Percentiles rank a stretch among this genome's conserved stretches.
Evolutionary conservation across 2,329 filamentous ascomycete genomes (phyloP).

Genomic region (Boeremia lycopersici): DNA sequence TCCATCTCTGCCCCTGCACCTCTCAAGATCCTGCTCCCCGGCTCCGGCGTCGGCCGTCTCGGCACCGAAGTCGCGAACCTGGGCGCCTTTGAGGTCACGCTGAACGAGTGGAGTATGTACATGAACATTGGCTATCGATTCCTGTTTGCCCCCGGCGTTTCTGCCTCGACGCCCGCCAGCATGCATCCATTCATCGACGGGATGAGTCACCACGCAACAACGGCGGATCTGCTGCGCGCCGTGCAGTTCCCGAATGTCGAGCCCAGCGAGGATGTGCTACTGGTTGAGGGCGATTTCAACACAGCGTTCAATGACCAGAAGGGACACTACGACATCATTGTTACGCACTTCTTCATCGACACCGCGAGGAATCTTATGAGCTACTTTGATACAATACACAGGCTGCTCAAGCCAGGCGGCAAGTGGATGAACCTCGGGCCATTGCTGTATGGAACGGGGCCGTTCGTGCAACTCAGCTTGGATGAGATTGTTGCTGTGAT

Average conservation of each 20-base stretch:
- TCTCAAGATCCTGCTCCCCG: conserved; percentile 57
- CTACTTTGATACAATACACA: conserved; percentile 62
- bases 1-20: neutral
- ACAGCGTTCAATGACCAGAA: conserved; percentile 42
- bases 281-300: conserved; percentile 64
- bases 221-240: conserved; percentile 54
- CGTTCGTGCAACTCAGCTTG: conserved; percentile 61
- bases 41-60: conserved; percentile 60
- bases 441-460: conserved; percentile 60
- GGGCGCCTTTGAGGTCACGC: conserved; percentile 57
- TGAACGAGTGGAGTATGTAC: conserved; percentile 65
- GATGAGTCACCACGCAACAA: conserved; percentile 63
- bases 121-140: conserved; percentile 62
- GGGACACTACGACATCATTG: conserved; percentile 54
- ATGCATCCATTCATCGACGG: conserved; percentile 61
- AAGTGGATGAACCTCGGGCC: conserved; percentile 64
- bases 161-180: neutral
- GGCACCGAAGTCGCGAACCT: conserved; percentile 58
- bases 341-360: conserved; percentile 67
- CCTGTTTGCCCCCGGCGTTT: conserved; percentile 42
- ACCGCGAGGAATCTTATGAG: conserved; percentile 62
- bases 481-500: conserved; percentile 59
- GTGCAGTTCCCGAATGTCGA: conserved; percentile 52
- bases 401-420: conserved; percentile 55
- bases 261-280: conserved; percentile 49